Conservation (phyloP, 345 rosid genomes). For the Sisymbrium irio region DNA sequence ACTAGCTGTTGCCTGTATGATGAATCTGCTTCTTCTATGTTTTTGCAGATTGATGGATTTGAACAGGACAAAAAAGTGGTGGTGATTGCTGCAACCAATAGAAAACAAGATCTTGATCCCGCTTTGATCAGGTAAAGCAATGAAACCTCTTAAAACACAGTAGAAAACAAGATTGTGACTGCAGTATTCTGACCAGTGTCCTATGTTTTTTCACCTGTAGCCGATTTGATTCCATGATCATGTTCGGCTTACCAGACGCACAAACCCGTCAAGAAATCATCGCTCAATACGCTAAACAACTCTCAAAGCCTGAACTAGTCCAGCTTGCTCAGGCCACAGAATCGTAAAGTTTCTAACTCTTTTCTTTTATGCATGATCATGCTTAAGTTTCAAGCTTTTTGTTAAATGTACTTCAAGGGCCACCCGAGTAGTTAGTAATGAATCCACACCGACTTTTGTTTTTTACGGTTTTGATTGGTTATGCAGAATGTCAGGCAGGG, state of each 20-base stretch:
- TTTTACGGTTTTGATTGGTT: neutral
- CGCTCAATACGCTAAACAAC: constrained; percentile 85
- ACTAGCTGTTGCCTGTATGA: neutral
- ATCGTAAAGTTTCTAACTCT: constrained; percentile 40
- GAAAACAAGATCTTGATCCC: constrained; percentile 96
- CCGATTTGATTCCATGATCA: constrained; percentile 89
- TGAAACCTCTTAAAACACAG: neutral
- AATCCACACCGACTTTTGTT: neutral
- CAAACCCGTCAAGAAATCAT: constrained; percentile 69
- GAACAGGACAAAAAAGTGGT: constrained; percentile 88
- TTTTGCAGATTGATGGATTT: constrained; percentile 88
- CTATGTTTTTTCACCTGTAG: constrained; percentile 36
- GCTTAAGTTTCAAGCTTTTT: neutral
- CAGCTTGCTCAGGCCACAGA: constrained; percentile 69
- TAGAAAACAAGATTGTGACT: neutral
- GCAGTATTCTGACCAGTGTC: constrained; percentile 14
- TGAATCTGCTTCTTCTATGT: constrained; percentile 8
- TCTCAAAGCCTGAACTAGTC: constrained; percentile 54
- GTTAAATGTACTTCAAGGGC: neutral
- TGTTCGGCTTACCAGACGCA: constrained; percentile 70
- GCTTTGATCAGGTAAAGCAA: constrained; percentile 70
- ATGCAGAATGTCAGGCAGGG: constrained; percentile 89
- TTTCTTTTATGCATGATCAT: neutral
- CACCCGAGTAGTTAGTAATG: neutral
- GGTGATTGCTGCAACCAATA: constrained; percentile 90